Evolutionary conservation across 805 yeast species (phyloP).

Genomic region (Saturnispora sekii): DNA sequence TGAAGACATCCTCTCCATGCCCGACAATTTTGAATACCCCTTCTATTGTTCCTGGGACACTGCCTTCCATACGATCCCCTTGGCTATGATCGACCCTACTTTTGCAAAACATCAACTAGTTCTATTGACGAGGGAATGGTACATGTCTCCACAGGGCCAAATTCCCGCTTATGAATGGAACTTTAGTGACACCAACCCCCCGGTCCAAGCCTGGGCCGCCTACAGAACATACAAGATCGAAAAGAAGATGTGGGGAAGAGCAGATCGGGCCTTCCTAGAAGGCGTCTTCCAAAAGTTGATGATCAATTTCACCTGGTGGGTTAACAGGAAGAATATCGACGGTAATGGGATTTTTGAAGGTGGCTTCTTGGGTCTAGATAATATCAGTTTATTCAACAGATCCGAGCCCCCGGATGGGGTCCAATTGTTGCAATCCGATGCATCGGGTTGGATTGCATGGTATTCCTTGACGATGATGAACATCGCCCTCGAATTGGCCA

Average conservation of each 20-base stretch:
- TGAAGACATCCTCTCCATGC: slow-evolving; percentile 80
- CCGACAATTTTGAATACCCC: slow-evolving; percentile 95
- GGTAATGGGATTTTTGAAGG: slow-evolving; percentile 92
- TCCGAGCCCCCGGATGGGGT: slow-evolving; percentile 96
- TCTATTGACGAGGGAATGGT: slow-evolving; percentile 86
- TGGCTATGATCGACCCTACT: slow-evolving; percentile 88
- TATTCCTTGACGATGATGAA: slow-evolving; percentile 84
- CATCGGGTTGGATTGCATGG: slow-evolving; percentile 98
- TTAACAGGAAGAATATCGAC: slow-evolving; percentile 75
- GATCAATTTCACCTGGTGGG: slow-evolving; percentile 96
- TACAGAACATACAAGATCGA: slow-evolving; percentile 82
- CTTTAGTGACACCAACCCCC: slow-evolving; percentile 91
- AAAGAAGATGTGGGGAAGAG: slow-evolving; percentile 71
- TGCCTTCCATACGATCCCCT: slow-evolving; percentile 87
- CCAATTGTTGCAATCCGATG: slow-evolving; percentile 82
- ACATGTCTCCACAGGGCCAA: slow-evolving; percentile 97
- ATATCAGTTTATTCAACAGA: slow-evolving; percentile 86
- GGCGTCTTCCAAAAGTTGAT: slow-evolving; percentile 86
- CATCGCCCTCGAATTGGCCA: slow-evolving; percentile 84
- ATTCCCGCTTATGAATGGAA: slow-evolving; percentile 97
- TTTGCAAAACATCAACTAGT: slow-evolving; percentile 86
- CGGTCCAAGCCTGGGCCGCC: slow-evolving; percentile 95
- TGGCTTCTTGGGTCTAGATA: slow-evolving; percentile 87
- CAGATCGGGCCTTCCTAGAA: slow-evolving; percentile 76
- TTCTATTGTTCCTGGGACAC: slow-evolving; percentile 97